Percentiles rank a stretch among this genome's conserved stretches.
These are phyloP conservation scores for Kodamaea suecica DNA, from an alignment of 1,139 yeast species.

Conservation along the genomic window DNA sequence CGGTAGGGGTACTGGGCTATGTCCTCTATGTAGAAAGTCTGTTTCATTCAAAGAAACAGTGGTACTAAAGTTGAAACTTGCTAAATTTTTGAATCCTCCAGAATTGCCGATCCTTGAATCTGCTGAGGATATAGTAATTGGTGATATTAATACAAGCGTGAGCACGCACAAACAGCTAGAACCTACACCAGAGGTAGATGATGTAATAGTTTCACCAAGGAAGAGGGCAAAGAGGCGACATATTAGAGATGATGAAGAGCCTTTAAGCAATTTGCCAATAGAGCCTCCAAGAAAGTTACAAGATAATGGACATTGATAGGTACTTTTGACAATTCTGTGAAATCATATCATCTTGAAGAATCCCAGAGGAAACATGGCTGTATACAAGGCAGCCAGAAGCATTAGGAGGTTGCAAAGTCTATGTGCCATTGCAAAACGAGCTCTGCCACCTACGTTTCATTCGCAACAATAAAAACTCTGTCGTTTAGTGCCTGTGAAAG, in stretches of 20 bases:
- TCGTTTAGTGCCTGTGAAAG: too few species aligned
- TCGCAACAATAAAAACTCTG: too few species aligned
- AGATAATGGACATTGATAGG: too few species aligned
- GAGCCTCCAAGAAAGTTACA: not conserved
- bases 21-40: constrained; percentile 44
- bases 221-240: constrained; percentile 2
- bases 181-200: not conserved
- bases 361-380: too few species aligned
- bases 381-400: too few species aligned
- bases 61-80: constrained; percentile 32
- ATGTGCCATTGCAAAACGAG: too few species aligned
- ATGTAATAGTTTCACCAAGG: not conserved
- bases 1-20: constrained; percentile 38
- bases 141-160: not conserved
- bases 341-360: too few species aligned
- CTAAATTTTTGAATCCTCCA: constrained; percentile 16
- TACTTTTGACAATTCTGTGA: too few species aligned
- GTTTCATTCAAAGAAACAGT: constrained; percentile 41
- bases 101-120: constrained; percentile 10
- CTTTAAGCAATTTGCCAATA: not conserved
- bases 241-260: constrained; percentile 3
- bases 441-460: too few species aligned
- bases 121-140: constrained; percentile 2
- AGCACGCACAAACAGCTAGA: not conserved
- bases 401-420: too few species aligned